phyloP scores from a whole-genome alignment of 495 filamentous ascomycete genomes.

The Sordaria brevicollis region DNA sequence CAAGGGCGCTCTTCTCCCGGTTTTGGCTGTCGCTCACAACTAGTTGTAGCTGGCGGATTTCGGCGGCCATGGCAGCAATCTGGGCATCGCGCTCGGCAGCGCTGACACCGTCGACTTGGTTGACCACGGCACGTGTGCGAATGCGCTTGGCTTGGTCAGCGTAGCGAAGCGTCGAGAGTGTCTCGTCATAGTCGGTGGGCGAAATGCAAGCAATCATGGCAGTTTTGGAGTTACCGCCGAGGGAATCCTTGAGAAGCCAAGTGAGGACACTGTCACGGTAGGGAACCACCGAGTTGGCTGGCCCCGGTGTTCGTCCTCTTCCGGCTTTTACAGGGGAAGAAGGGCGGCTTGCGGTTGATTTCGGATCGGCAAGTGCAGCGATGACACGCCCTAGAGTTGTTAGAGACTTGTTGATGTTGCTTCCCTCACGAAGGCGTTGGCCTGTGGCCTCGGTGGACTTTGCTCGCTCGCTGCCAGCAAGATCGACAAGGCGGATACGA shows the following conservation, averaged over 20 bases:
- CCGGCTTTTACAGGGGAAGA: neutral
- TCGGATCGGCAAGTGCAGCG: conserved; percentile 85
- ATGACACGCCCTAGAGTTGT: conserved; percentile 94
- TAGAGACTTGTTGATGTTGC: conserved; percentile 97
- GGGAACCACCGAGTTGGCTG: conserved; percentile 59
- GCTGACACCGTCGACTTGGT: conserved; percentile 73
- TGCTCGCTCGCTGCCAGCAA: conserved; percentile 89
- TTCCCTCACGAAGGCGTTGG: conserved; percentile 79
- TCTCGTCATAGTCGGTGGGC: conserved; percentile 94
- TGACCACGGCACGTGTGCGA: conserved; percentile 90
- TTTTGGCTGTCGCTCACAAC: conserved; percentile 50
- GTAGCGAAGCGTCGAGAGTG: conserved; percentile 88
- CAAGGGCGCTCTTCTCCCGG: conserved; percentile 31
- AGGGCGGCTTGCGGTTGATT: conserved; percentile 33
- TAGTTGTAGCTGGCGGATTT: conserved; percentile 74
- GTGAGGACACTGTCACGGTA: conserved; percentile 97
- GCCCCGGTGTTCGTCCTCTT: conserved; percentile 10
- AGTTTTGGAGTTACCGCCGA: conserved; percentile 94
- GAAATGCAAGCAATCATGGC: conserved; percentile 98
- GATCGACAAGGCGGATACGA: conserved; percentile 89
- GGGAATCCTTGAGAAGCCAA: conserved; percentile 88
- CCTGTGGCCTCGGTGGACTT: conserved; percentile 95
- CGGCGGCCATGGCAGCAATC: conserved; percentile 87
- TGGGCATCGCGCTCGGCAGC: conserved; percentile 85
- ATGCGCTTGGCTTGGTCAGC: conserved; percentile 97